phyloP scores from a whole-genome alignment of 768 basidiomycete species.

The Collybia sordida region DNA sequence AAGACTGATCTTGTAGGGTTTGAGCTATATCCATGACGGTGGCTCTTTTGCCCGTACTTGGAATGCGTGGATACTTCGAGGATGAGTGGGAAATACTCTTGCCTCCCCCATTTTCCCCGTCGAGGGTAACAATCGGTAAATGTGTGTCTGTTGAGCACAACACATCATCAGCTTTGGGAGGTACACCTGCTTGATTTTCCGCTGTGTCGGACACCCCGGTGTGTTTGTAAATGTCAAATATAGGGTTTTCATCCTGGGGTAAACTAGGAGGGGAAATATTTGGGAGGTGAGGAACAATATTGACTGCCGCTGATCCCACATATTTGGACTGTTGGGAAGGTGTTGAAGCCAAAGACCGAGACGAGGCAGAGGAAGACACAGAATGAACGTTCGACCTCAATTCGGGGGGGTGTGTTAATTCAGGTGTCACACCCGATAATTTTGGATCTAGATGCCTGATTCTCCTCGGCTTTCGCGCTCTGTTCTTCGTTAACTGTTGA shows the following conservation, averaged over 20 bases:
- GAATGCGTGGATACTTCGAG: conserved; percentile 52
- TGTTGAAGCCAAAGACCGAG: no score
- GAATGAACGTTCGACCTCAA: no score
- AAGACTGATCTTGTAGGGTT: conserved; percentile 33
- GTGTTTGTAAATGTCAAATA: no score
- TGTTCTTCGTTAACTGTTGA: conserved; percentile 70
- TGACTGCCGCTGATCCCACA: no score
- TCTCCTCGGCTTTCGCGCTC: conserved; percentile 69
- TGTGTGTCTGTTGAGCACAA: background rate
- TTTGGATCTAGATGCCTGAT: conserved; percentile 19
- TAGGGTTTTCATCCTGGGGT: no score
- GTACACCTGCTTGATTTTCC: background rate
- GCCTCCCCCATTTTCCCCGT: conserved; percentile 17
- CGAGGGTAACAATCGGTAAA: background rate
- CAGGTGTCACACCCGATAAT: no score
- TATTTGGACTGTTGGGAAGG: no score
- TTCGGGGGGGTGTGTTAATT: no score
- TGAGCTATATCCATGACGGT: conserved; percentile 81
- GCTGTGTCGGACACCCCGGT: background rate
- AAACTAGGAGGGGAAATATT: no score
- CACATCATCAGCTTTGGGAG: background rate
- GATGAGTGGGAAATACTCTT: conserved; percentile 27
- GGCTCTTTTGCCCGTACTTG: conserved; percentile 67
- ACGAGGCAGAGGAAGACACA: no score
- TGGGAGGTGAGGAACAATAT: no score